Evolutionary conservation across 2,329 filamentous ascomycete species (phyloP).

Genomic region (Neonectria sp.): DNA sequence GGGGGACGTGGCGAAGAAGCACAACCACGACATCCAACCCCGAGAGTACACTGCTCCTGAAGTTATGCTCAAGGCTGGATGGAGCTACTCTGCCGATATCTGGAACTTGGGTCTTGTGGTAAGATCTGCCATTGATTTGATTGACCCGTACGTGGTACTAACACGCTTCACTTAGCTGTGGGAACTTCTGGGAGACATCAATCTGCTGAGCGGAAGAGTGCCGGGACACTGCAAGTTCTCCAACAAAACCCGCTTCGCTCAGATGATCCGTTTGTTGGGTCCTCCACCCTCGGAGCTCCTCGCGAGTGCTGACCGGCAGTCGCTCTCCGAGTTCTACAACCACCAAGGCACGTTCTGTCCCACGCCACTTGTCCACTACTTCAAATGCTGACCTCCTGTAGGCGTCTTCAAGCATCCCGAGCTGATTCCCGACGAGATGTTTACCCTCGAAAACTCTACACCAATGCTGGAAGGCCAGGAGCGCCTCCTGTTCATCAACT

Average conservation of each 20-base stretch:
- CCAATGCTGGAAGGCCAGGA: conserved; percentile 43
- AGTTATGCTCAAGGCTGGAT: conserved; percentile 48
- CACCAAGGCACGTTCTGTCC: conserved; percentile 34
- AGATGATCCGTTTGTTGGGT: conserved; percentile 50
- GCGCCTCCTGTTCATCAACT: conserved; percentile 45
- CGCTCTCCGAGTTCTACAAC: conserved; percentile 40
- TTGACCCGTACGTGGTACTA: conserved; percentile 2
- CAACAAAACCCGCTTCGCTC: conserved; percentile 46
- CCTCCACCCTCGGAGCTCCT: conserved; percentile 46
- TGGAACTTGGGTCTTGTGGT: conserved; percentile 51
- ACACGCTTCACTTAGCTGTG: conserved; percentile 38
- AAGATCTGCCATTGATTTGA: conserved; percentile 9
- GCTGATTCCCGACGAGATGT: conserved; percentile 40
- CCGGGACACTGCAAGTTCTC: conserved; percentile 41
- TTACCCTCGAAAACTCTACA: conserved; percentile 38
- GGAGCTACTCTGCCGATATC: conserved; percentile 52
- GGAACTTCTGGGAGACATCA: conserved; percentile 49
- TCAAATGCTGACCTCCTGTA: conserved; percentile 21
- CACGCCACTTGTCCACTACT: not conserved
- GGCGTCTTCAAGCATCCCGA: conserved; percentile 41
- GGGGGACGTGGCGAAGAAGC: conserved; percentile 37
- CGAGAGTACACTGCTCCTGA: conserved; percentile 51
- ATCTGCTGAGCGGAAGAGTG: conserved; percentile 42
- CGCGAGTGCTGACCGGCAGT: conserved; percentile 36
- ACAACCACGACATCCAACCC: conserved; percentile 49